phyloP scores from a whole-genome alignment of 2,329 filamentous ascomycete species.

The Diaporthe sp. region DNA sequence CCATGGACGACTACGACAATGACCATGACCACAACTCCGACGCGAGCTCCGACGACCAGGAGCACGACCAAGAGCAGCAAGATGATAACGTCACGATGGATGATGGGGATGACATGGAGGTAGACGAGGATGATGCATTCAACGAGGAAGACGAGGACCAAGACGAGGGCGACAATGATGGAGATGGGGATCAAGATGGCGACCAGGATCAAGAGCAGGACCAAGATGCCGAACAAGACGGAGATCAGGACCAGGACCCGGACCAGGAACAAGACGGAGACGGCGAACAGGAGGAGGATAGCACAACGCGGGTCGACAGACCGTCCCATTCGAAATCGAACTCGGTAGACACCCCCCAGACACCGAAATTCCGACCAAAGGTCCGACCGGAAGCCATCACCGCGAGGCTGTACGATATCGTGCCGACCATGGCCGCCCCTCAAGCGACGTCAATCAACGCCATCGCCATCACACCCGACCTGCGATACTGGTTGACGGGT shows the following conservation, averaged over 20 bases:
- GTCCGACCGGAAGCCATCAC: constrained; percentile 84
- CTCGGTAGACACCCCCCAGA: constrained; percentile 49
- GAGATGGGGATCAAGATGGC: constrained; percentile 54
- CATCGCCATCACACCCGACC: constrained; percentile 90
- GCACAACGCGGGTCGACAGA: constrained; percentile 38
- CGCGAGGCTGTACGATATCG: constrained; percentile 90
- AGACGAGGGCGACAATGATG: constrained; percentile 50
- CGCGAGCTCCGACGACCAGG: constrained; percentile 61
- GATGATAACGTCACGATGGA: constrained; percentile 45
- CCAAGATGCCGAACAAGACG: constrained; percentile 51
- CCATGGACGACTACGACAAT: constrained; percentile 58
- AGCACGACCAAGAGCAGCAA: constrained; percentile 56
- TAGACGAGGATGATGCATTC: constrained; percentile 53
- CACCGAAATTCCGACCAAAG: constrained; percentile 66
- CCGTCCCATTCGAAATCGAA: constrained; percentile 44
- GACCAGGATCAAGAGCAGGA: constrained; percentile 56
- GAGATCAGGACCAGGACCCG: constrained; percentile 57
- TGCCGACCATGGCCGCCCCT: constrained; percentile 96
- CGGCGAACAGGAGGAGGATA: constrained; percentile 36
- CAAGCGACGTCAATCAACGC: constrained; percentile 97
- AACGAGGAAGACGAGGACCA: constrained; percentile 55
- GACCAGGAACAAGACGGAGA: constrained; percentile 51
- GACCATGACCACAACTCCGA: constrained; percentile 52
- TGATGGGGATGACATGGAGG: constrained; percentile 57
- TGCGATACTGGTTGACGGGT: constrained; percentile 95